Conservation (phyloP, 2,329 filamentous ascomycete genomes). For the Chaetomium sp. region DNA sequence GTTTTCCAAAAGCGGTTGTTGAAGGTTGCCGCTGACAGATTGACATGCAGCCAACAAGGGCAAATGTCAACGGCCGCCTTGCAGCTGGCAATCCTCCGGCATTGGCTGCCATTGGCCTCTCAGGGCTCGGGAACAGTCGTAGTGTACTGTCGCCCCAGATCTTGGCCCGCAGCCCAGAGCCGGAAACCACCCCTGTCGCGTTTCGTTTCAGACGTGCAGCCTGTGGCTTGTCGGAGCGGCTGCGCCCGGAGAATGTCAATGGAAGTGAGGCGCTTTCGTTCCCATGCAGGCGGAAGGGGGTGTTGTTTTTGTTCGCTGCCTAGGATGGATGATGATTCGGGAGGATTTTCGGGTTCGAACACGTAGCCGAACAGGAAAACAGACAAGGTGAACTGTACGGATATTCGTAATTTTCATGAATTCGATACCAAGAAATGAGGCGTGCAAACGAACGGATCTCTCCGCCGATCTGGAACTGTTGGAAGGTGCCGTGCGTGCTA, state of each 20-base stretch:
- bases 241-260: neutral
- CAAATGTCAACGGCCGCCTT: neutral
- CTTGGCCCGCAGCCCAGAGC: constrained; percentile 6
- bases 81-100: neutral
- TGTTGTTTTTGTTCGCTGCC: no score
- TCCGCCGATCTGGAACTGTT: neutral
- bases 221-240: constrained; percentile 7
- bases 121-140: neutral
- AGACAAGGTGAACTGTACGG: neutral
- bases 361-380: neutral
- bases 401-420: neutral
- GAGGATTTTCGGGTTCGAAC: neutral
- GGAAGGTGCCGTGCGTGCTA: no score
- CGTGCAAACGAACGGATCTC: neutral
- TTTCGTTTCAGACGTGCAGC: constrained; percentile 20
- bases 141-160: neutral
- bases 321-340: no score
- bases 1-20: no score
- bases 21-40: no score
- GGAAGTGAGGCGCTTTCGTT: neutral
- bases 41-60: neutral
- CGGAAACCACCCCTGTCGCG: neutral
- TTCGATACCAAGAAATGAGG: neutral
- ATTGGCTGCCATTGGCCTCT: neutral
- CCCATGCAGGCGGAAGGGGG: no score